Evolutionary conservation across 1,284 basidiomycete species (phyloP).

Genomic region (Boletellus dicymbophilus): DNA sequence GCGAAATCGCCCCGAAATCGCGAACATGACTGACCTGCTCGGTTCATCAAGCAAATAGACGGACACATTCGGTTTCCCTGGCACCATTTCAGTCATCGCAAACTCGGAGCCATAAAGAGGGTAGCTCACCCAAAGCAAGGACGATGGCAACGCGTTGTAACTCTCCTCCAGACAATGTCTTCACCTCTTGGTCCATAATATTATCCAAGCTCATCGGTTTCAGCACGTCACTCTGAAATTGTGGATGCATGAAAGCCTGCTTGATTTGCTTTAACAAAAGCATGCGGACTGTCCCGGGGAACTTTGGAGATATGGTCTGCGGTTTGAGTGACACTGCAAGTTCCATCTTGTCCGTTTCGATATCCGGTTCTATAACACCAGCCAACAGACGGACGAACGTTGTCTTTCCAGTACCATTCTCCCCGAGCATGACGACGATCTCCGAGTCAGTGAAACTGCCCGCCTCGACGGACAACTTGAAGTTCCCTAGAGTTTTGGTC

Average conservation of each 20-base stretch:
- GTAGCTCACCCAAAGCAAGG: slow-evolving; percentile 69
- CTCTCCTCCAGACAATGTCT: slow-evolving; percentile 96
- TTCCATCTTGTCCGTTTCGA: slow-evolving; percentile 77
- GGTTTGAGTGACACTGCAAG: slow-evolving; percentile 91
- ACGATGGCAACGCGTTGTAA: slow-evolving; percentile 95
- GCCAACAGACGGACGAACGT: slow-evolving; percentile 94
- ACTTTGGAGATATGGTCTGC: slow-evolving; percentile 95
- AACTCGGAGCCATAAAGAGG: not conserved
- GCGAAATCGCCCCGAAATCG: not conserved
- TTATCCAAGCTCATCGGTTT: slow-evolving; percentile 95
- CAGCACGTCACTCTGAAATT: slow-evolving; percentile 95
- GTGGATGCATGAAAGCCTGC: slow-evolving; percentile 92
- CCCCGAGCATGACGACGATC: slow-evolving; percentile 96
- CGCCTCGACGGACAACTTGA: slow-evolving; percentile 89
- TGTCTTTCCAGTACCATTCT: slow-evolving; percentile 98
- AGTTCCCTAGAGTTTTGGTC: slow-evolving; percentile 92
- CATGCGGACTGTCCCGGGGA: slow-evolving; percentile 92
- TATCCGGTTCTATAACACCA: slow-evolving; percentile 80
- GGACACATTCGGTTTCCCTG: slow-evolving; percentile 77
- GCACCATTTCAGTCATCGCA: slow-evolving; percentile 6
- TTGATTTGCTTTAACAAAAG: slow-evolving; percentile 93
- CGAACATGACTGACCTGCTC: slow-evolving; percentile 47
- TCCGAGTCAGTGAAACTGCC: slow-evolving; percentile 95
- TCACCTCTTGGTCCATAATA: slow-evolving; percentile 95
- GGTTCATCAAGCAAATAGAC: slow-evolving; percentile 91